Evolutionary conservation across 768 basidiomycete genomes (phyloP).

Genomic region (Pholiota microspora): DNA sequence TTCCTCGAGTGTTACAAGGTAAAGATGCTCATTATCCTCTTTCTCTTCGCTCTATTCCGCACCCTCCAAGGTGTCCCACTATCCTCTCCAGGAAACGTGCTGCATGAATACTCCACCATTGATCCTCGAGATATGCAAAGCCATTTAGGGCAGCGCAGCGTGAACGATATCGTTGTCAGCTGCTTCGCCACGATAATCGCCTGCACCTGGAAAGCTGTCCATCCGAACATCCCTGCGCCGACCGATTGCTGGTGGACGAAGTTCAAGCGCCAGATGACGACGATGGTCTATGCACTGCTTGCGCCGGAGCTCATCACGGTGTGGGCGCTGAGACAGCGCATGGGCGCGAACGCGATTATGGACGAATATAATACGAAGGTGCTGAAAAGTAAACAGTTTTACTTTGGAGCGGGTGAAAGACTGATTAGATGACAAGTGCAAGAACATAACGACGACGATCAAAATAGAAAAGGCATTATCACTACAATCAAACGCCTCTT

Average conservation of each 20-base stretch:
- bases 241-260: not conserved
- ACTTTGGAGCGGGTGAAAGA: too few relatives aligned
- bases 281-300: not conserved
- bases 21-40: not conserved
- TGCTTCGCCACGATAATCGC: conserved; percentile 9
- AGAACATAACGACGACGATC: too few relatives aligned
- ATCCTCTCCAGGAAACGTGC: not conserved
- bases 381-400: too few relatives aligned
- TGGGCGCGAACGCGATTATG: not conserved
- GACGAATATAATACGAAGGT: not conserved
- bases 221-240: conserved; percentile 8
- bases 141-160: not conserved
- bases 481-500: too few relatives aligned
- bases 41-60: not conserved
- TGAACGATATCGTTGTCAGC: not conserved
- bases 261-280: not conserved
- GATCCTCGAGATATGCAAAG: not conserved
- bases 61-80: not conserved
- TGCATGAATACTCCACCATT: not conserved
- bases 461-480: too few relatives aligned
- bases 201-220: conserved; percentile 10
- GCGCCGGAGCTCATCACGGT: not conserved
- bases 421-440: too few relatives aligned
- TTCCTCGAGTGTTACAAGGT: too few relatives aligned
- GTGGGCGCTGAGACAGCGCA: not conserved